Base-by-base conservation (phyloP, 2,329 filamentous ascomycete species). In the Sphaerostilbella broomeana region DNA sequence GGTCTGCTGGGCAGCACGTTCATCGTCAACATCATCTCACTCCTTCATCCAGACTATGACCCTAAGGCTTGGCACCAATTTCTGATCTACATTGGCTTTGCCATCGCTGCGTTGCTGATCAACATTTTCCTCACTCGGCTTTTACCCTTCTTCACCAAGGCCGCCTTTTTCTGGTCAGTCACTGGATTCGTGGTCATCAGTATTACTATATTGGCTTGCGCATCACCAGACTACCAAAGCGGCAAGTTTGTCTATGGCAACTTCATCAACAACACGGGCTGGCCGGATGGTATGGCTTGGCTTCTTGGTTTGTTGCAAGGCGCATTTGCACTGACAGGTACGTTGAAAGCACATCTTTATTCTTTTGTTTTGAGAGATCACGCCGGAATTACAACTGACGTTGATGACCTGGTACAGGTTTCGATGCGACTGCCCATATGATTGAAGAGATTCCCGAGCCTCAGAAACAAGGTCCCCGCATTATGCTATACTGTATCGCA, bases 81-180 rank as follows among this genome's bases (percentile, higher is more conserved):
- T 57, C 63, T 86, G 19, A 79, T 86, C 33, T 86, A 86, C 57
- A 69, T 83, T 30, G 79, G 59, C 6, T 81, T 79, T 53, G 80
- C 76, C 5, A 42, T 78, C 16, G 59, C 73, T 12, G 77, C 77
- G 3, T 75, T 85, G 43, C 40, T 74, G 33, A 63, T 85, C 57
- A 86, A 86, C 47, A 73, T 77, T 2, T 81, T 85, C 47, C 64
- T 72, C n/a, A 60, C 54, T 1, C 48, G 53, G 3, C 51, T 79
- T 4, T 65, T 87, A 4, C 81, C 82, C 0, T 67, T 72, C 10
- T 66, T 86, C 48, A 86, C 80, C 53, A 79, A 83, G 54, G 69
- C 70, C 13, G 82, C 82, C 2, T 82, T 87, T 48, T 70, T 78
- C 35, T 87, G 82, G 83, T 83, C 77, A 3, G 65, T 87, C 3